Percentiles rank a stretch among this genome's conserved stretches.
Conservation (phyloP, 2,329 filamentous ascomycete species). For the Verticillium tricorpus region DNA sequence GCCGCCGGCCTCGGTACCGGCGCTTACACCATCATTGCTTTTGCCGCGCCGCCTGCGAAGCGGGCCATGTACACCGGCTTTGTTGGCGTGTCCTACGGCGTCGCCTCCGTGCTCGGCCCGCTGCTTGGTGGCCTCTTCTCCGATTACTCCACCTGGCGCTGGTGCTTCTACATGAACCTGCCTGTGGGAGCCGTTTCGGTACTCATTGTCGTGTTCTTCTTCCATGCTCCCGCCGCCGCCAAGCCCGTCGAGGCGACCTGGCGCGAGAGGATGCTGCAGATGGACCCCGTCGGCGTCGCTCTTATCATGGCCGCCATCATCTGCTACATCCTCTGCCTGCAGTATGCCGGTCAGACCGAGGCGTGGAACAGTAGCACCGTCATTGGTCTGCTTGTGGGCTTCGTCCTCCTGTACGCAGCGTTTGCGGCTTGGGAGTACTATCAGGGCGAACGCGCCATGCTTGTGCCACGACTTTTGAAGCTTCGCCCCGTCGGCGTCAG, state of each 20-base stretch:
- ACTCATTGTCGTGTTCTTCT: slow-evolving; percentile 23
- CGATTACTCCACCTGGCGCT: slow-evolving; percentile 30
- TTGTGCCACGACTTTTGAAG: slow-evolving; percentile 35
- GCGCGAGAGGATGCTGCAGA: slow-evolving; percentile 5
- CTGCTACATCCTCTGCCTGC: slow-evolving; percentile 44
- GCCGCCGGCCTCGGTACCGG: slow-evolving; percentile 43
- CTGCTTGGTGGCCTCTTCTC: slow-evolving; percentile 30
- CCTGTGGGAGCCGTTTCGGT: slow-evolving; percentile 30
- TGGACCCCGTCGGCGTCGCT: slow-evolving; percentile 20
- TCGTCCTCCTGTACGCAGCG: slow-evolving; percentile 3
- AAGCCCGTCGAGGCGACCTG: slow-evolving; percentile 11
- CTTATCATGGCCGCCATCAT: slow-evolving; percentile 32
- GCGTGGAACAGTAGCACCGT: neutral
- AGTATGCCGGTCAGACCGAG: slow-evolving; percentile 40
- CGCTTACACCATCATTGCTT: slow-evolving; percentile 34
- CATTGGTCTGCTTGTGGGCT: neutral
- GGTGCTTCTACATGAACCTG: slow-evolving; percentile 37
- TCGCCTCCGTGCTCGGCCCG: slow-evolving; percentile 33
- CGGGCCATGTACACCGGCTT: slow-evolving; percentile 33
- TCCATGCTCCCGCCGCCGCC: slow-evolving; percentile 11
- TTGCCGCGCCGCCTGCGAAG: slow-evolving; percentile 26
- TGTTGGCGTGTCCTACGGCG: slow-evolving; percentile 39
- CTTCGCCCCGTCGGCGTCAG: slow-evolving; percentile 33
- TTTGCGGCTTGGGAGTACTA: slow-evolving; percentile 34
- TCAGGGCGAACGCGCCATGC: slow-evolving; percentile 35